Percentiles rank a stretch among this genome's conserved stretches.
Evolutionary conservation across 2,329 filamentous ascomycete species (phyloP).

Genomic region (Septoria linicola): DNA sequence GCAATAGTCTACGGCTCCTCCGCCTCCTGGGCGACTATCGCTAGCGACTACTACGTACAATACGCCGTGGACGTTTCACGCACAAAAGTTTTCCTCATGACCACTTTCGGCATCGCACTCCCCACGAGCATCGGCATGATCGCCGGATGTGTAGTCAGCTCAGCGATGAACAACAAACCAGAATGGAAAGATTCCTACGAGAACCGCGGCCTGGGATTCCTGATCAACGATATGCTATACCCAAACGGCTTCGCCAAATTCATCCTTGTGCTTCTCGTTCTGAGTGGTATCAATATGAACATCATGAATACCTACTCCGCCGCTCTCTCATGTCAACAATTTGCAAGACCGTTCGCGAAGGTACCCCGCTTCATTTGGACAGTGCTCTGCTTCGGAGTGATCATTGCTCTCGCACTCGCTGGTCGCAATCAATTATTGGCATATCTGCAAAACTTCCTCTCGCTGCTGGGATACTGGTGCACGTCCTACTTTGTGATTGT

Average conservation of each 20-base stretch:
- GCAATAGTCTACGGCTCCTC: conserved; percentile 43
- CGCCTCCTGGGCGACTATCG: conserved; percentile 44
- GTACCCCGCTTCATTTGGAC: conserved; percentile 54
- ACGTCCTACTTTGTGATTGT: conserved; percentile 49
- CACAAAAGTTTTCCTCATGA: conserved; percentile 45
- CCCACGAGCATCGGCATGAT: conserved; percentile 48
- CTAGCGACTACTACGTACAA: conserved; percentile 47
- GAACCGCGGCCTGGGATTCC: conserved; percentile 48
- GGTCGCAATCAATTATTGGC: conserved; percentile 44
- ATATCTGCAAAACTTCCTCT: conserved; percentile 49
- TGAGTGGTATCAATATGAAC: conserved; percentile 42
- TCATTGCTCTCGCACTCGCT: conserved; percentile 46
- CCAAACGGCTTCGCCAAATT: conserved; percentile 52
- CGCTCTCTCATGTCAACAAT: conserved; percentile 49
- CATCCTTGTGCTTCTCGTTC: conserved; percentile 43
- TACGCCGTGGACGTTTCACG: conserved; percentile 42
- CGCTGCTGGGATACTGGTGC: conserved; percentile 50
- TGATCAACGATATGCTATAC: conserved; percentile 48
- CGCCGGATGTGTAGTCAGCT: conserved; percentile 42
- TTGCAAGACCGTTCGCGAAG: conserved; percentile 50
- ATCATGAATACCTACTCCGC: conserved; percentile 46
- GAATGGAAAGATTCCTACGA: conserved; percentile 43
- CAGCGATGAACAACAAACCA: conserved; percentile 42
- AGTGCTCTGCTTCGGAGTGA: conserved; percentile 44
- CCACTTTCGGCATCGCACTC: conserved; percentile 44